Evolutionary conservation across 805 yeast species (phyloP), one percentile per base, ranked within the genome.

Genomic region (Nakazawaea ishiwadae): DNA sequence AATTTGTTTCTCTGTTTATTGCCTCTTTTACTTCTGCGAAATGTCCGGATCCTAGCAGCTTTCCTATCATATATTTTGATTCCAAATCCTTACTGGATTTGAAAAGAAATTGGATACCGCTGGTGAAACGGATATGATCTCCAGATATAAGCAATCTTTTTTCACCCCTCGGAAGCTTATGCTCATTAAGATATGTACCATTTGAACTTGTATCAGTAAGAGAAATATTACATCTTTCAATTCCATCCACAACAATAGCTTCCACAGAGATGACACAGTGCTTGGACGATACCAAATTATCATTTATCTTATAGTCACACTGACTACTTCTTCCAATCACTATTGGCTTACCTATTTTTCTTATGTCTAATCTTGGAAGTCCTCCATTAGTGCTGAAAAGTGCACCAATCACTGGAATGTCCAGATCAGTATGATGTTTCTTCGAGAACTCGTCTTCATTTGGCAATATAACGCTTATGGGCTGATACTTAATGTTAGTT

Each of bases 1-100:
- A 71, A 0, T 88, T 87, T 0, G 80, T 70, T 6, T 60, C 57
- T 49, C 79, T 73, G 47, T 75, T 70, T 6, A 67, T 65, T 2
- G 87, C 87, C 49, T 81, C 85, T 53, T 78, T 81, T 3, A 84
- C 93, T n/a, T 78, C 77, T 0, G 93, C 91, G 52, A 84, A 84
- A 59, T 84, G 91, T 0, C 93, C 93, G 4, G 82, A 63, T 0
- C 93, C 93, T 17, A 84, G 59, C 48, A 79, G 76, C 42, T 66
- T 68, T 0, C 85, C 86, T 15, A 76, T 45, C 5, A 73, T 64
- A 50, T 75, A 76, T 43, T 33, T 48, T n/a, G 42, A 45, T 31
- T 44, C 50, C 47, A 44, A 50, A 17, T 48, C 37, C 40, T 50
- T 39, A 10, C 33, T 42, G 12, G 40, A 33, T 40, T 37, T 21